Evolutionary conservation across 306 rosid species (phyloP), one percentile per base, ranked within the genome.

Genomic region (Luffa aegyptiaca): DNA sequence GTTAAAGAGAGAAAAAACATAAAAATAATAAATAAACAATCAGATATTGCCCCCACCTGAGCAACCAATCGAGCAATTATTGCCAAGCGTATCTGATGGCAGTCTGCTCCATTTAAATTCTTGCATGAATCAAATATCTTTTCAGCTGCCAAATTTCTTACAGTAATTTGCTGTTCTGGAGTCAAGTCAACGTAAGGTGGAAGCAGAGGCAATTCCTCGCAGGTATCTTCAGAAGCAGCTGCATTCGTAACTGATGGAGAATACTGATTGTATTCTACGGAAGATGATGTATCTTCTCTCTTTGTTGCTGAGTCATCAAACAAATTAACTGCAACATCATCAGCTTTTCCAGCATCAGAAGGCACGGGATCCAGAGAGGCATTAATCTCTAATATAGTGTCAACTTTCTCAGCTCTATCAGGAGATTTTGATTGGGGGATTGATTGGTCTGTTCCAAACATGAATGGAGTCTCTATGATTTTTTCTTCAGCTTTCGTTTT

Each of bases 11-110:
- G 20, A 45, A 71, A 46, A 70, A 13, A 5, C 55, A 12, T 44
- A 46, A 77, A 33, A 59, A 44, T 12, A 39, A 56, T 39, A 57
- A 20, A 56, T 31, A 56, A 82, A 81, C 56, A 62, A 81, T 76
- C 59, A 52, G 44, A 73, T 63, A 16, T 35, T 44, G 62, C 37
- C 77, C 79, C 69, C 80, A 95, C 99, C 97, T 95, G 99, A 80
- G 97, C 99, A 81, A 90, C 92, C 87, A 95, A 86, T 77, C 97
- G 92, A 80, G 97, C 92, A 78, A 95, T 95, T 82, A 95, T 88
- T 73, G 92, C 90, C 85, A 91, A 85, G 79, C 96, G 90, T 83
- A 88, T 87, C 89, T 91, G 93, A 79, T 86, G 89, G 82, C 88
- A 93, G 56, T 89, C 92, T 81, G 86, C 83, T 61, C 89, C 89